phyloP scores from a whole-genome alignment of 1,284 basidiomycete species.

The Cystobasidiaceae sp. region DNA sequence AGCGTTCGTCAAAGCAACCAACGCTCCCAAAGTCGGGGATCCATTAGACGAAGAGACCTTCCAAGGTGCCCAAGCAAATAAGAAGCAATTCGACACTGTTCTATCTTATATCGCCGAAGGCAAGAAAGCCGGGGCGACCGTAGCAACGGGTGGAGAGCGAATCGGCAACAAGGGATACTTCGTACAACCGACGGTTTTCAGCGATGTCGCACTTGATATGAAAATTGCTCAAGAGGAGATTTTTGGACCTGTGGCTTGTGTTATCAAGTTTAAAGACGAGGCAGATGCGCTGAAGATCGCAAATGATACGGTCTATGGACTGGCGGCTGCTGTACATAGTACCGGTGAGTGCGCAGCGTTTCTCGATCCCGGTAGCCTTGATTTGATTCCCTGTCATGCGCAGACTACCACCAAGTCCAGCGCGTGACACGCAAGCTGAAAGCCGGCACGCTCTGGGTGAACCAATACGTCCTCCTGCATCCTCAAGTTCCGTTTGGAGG shows the following conservation, averaged over 20 bases:
- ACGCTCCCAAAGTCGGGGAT: constrained; percentile 66
- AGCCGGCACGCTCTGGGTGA: constrained; percentile 73
- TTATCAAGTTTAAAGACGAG: constrained; percentile 40
- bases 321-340: constrained; percentile 11
- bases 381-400: neutral
- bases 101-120: constrained; percentile 84
- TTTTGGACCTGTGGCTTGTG: constrained; percentile 36
- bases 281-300: constrained; percentile 64
- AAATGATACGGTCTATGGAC: constrained; percentile 56
- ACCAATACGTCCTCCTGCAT: constrained; percentile 52
- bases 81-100: constrained; percentile 70
- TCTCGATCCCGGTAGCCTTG: no score
- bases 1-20: constrained; percentile 62
- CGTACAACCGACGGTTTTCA: constrained; percentile 43
- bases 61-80: constrained; percentile 70
- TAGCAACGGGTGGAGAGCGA: constrained; percentile 60
- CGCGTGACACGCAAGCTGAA: constrained; percentile 72
- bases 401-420: constrained; percentile 36
- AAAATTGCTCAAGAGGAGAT: constrained; percentile 44
- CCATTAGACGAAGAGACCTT: constrained; percentile 68
- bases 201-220: constrained; percentile 48
- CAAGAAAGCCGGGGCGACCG: constrained; percentile 73
- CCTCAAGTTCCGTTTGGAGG: constrained; percentile 83
- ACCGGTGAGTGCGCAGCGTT: neutral
- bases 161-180: constrained; percentile 44